Conservation (phyloP, 495 filamentous ascomycete genomes). For the Staphylotrichum longicolle region DNA sequence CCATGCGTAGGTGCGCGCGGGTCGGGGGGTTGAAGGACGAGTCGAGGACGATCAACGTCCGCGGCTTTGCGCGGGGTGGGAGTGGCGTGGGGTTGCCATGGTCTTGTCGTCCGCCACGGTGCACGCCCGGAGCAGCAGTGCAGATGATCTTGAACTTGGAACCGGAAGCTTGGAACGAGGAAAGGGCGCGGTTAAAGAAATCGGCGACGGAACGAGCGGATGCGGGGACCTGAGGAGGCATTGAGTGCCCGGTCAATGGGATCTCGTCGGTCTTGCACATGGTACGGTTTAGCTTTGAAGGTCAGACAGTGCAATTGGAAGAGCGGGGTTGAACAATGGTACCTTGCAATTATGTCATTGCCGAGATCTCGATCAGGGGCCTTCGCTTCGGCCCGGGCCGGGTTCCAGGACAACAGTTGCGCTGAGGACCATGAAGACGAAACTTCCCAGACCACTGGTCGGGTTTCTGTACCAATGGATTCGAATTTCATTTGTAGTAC, state of each 20-base stretch:
- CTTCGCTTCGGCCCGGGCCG: too few species aligned
- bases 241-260: slow-evolving; percentile 23
- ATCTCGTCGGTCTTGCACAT: neutral
- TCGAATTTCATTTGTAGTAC: too few species aligned
- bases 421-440: too few species aligned
- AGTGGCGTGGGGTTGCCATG: slow-evolving; percentile 17
- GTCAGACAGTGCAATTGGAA: too few species aligned
- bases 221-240: slow-evolving; percentile 22
- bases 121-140: slow-evolving; percentile 40
- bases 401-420: too few species aligned
- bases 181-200: slow-evolving; percentile 51
- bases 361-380: neutral
- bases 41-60: slow-evolving; percentile 75
- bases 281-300: neutral
- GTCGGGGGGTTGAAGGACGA: slow-evolving; percentile 96
- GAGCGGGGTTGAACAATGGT: too few species aligned
- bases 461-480: too few species aligned
- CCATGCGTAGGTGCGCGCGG: slow-evolving; percentile 75
- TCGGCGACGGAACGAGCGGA: slow-evolving; percentile 30
- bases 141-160: slow-evolving; percentile 59
- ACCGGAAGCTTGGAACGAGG: slow-evolving; percentile 55
- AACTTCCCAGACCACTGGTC: too few species aligned
- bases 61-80: slow-evolving; percentile 29
- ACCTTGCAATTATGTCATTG: slow-evolving; percentile 7
- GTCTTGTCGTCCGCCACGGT: neutral